phyloP scores from a whole-genome alignment of 2,329 filamentous ascomycete species.

The Colletotrichum ledebouriae region DNA sequence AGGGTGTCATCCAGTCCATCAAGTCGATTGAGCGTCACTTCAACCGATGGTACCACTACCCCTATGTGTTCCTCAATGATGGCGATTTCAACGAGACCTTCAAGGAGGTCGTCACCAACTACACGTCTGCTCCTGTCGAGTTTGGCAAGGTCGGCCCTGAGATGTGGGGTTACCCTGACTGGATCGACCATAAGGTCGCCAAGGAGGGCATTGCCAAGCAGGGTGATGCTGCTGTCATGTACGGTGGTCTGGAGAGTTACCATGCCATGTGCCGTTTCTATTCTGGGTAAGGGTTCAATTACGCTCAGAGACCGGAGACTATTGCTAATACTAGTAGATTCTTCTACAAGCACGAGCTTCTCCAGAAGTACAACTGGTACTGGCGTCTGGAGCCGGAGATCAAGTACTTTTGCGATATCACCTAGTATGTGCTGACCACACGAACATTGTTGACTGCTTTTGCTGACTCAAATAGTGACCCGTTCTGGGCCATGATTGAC shows the following conservation, averaged over 20 bases:
- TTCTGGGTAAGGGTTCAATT: conserved; percentile 75
- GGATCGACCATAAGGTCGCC: conserved; percentile 93
- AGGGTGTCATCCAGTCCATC: conserved; percentile 95
- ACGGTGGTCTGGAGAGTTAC: conserved; percentile 98
- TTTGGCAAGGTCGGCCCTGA: conserved; percentile 92
- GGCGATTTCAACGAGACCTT: conserved; percentile 97
- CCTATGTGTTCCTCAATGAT: conserved; percentile 98
- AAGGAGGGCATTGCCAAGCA: conserved; percentile 97
- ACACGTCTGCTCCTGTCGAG: conserved; percentile 89
- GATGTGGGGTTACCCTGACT: conserved; percentile 98
- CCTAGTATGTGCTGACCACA: conserved; percentile 74
- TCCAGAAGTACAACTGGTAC: conserved; percentile 99
- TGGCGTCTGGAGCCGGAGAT: conserved; percentile 99
- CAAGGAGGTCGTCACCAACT: conserved; percentile 87
- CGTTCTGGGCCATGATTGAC: conserved; percentile 94
- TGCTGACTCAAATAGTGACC: conserved; percentile 73
- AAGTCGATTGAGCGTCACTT: conserved; percentile 99
- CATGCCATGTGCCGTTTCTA: conserved; percentile 99
- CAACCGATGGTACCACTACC: conserved; percentile 99
- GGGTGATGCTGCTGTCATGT: conserved; percentile 98
- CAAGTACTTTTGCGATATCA: conserved; percentile 99
- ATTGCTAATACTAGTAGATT: conserved; percentile 67
- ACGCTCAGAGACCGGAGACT: background rate
- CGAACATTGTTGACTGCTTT: background rate
- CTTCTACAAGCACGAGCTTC: conserved; percentile 96